Conservation (phyloP, 108 stramenopile genomes). For the Cyclotella sp. region DNA sequence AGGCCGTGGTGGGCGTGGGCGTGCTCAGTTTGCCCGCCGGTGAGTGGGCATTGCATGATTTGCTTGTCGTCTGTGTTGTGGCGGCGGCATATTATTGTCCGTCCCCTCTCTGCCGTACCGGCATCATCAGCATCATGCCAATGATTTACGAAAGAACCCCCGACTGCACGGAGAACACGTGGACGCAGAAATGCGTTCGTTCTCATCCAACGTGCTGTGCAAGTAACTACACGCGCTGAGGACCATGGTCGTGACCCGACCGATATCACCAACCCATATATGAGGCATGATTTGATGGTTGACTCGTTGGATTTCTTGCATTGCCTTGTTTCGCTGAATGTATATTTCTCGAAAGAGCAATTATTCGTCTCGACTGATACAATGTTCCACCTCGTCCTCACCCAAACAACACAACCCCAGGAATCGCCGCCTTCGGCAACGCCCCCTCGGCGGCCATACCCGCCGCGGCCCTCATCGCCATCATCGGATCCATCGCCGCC, state of each 20-base stretch:
- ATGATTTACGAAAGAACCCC: constrained; percentile 48
- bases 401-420: constrained; percentile 24
- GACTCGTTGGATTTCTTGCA: background rate
- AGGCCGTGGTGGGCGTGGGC: constrained; percentile 93
- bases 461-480: constrained; percentile 73
- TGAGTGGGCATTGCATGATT: constrained; percentile 33
- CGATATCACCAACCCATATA: constrained; percentile 41
- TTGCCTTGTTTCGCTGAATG: background rate
- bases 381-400: too few relatives aligned
- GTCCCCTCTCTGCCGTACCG: background rate
- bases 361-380: too few relatives aligned
- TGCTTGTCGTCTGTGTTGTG: background rate
- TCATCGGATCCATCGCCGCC: constrained; percentile 68
- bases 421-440: constrained; percentile 93
- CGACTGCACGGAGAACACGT: constrained; percentile 27
- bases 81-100: too few relatives aligned
- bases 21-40: constrained; percentile 88
- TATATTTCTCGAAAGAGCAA: background rate
- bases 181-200: constrained; percentile 47
- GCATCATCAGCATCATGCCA: constrained; percentile 9
- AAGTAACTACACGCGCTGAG: constrained; percentile 48
- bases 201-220: constrained; percentile 45
- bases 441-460: constrained; percentile 89
- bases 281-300: constrained; percentile 22
- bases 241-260: constrained; percentile 44